Conservation (phyloP, 1,139 yeast genomes). For the Hyphopichia fennica region DNA sequence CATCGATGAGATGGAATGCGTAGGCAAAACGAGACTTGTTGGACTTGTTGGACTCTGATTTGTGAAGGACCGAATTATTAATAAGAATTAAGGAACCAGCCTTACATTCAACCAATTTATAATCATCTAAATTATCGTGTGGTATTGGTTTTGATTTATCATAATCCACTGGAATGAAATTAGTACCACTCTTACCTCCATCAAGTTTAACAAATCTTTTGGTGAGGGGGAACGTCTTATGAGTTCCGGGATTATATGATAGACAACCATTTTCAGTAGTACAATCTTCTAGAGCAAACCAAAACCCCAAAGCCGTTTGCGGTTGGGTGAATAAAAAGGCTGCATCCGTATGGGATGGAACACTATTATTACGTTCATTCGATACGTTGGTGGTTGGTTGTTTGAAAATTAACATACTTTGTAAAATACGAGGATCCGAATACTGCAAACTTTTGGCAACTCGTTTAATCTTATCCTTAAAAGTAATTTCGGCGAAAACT, state of each 20-base stretch:
- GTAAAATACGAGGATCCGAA: conserved; percentile 69
- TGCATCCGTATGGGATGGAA: conserved; percentile 79
- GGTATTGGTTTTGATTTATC: conserved; percentile 16
- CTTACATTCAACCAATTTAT: conserved; percentile 58
- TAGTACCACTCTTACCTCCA: conserved; percentile 53
- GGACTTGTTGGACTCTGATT: conserved; percentile 62
- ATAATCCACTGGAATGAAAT: conserved; percentile 34
- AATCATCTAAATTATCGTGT: conserved; percentile 32
- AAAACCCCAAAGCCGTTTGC: conserved; percentile 71
- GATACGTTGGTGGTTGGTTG: conserved; percentile 50
- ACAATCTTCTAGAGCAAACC: conserved; percentile 83
- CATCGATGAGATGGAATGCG: conserved; percentile 80
- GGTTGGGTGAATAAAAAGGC: conserved; percentile 74
- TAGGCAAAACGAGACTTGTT: conserved; percentile 67
- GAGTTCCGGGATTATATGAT: conserved; percentile 74
- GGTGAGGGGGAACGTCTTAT: conserved; percentile 54
- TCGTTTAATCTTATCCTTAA: conserved; percentile 47
- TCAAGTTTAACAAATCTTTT: conserved; percentile 63
- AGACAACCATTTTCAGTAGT: conserved; percentile 68
- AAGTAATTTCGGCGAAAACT: conserved; percentile 49
- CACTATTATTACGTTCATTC: conserved; percentile 54
- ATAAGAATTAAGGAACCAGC: conserved; percentile 73
- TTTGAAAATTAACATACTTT: conserved; percentile 78
- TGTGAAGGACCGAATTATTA: conserved; percentile 70
- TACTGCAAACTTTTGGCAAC: conserved; percentile 57